These are phyloP conservation scores for Candida jianshihensis DNA, from an alignment of 805 yeast species.

Conservation along the genomic window DNA sequence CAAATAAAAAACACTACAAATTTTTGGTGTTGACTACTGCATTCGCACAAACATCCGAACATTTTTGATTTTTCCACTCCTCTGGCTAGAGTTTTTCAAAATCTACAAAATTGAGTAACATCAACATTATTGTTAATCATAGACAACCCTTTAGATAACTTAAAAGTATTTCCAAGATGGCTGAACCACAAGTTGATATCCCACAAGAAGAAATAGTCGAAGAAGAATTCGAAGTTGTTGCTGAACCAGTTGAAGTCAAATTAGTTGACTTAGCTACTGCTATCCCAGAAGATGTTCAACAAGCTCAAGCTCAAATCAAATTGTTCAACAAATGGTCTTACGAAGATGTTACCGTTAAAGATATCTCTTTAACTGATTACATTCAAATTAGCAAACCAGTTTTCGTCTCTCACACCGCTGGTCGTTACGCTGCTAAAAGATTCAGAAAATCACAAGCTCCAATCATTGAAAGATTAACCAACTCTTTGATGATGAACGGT, in stretches of 20 bases:
- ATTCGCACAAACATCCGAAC: slow-evolving; percentile 1
- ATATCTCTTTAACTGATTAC: slow-evolving; percentile 97
- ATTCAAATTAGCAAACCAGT: slow-evolving; percentile 96
- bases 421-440: slow-evolving; percentile 99
- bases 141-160: neutral
- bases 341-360: slow-evolving; percentile 96
- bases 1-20: too few species aligned
- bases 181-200: slow-evolving; percentile 59
- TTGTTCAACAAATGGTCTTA: slow-evolving; percentile 99
- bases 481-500: slow-evolving; percentile 99
- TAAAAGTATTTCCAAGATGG: slow-evolving; percentile 44
- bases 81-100: slow-evolving; percentile 3
- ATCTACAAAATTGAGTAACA: slow-evolving; percentile 1
- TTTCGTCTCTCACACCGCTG: slow-evolving; percentile 98
- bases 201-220: slow-evolving; percentile 41
- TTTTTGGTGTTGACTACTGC: neutral
- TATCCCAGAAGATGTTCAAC: slow-evolving; percentile 94
- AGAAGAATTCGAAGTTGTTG: slow-evolving; percentile 66
- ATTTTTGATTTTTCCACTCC: neutral
- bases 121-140: too few species aligned
- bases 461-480: slow-evolving; percentile 97
- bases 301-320: slow-evolving; percentile 93
- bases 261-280: slow-evolving; percentile 86
- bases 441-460: slow-evolving; percentile 99
- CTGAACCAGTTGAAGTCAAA: slow-evolving; percentile 76